These are phyloP conservation scores for Colletotrichum gigasporum DNA, from an alignment of 2,329 filamentous ascomycete genomes.

Conservation along the genomic window DNA sequence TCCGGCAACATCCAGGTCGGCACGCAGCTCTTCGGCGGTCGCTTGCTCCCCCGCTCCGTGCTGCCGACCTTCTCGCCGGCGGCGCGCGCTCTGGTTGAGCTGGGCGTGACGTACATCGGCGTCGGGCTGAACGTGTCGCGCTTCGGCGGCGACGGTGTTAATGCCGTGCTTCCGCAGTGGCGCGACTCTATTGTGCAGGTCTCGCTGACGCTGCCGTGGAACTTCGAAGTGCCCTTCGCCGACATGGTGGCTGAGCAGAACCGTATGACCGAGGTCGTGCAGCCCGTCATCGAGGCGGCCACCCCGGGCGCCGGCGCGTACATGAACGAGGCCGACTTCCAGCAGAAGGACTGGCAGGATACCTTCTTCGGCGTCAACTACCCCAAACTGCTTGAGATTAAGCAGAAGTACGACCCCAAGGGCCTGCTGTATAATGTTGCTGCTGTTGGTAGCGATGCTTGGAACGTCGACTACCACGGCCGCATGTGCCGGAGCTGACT, in stretches of 20 bases:
- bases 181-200: slow-evolving; percentile 44
- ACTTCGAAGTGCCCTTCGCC: slow-evolving; percentile 15
- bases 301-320: slow-evolving; percentile 40
- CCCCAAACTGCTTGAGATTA: slow-evolving; percentile 38
- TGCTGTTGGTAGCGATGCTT: slow-evolving; percentile 41
- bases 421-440: slow-evolving; percentile 40
- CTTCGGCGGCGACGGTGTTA: slow-evolving; percentile 32
- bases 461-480: slow-evolving; percentile 33
- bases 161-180: slow-evolving; percentile 53
- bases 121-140: slow-evolving; percentile 26
- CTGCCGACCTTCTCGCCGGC: slow-evolving; percentile 22
- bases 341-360: slow-evolving; percentile 41
- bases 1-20: slow-evolving; percentile 40
- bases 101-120: slow-evolving; percentile 27
- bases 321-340: slow-evolving; percentile 44
- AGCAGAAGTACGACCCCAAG: slow-evolving; percentile 43
- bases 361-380: slow-evolving; percentile 43
- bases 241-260: slow-evolving; percentile 28
- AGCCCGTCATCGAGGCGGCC: slow-evolving; percentile 41
- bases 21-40: slow-evolving; percentile 42
- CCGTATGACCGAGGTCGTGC: slow-evolving; percentile 41
- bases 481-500: slow-evolving; percentile 31
- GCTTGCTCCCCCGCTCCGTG: slow-evolving; percentile 42
- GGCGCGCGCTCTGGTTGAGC: slow-evolving; percentile 14
- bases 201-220: slow-evolving; percentile 36